phyloP scores from a whole-genome alignment of 192 early-diverging fungal genomes.

The Coemansia sp. region DNA sequence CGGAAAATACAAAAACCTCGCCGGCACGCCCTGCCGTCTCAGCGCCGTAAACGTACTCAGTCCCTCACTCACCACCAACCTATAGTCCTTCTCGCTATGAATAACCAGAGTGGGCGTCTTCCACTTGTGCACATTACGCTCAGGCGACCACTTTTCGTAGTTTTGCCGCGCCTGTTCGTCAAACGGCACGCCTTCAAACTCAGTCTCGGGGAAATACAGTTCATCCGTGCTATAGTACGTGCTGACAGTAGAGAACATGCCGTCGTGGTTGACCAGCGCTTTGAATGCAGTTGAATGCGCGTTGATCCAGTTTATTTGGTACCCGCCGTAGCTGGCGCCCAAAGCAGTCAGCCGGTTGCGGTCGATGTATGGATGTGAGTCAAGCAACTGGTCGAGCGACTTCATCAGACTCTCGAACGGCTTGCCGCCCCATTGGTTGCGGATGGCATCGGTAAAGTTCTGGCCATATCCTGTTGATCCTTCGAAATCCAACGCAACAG shows the following conservation, averaged over 20 bases:
- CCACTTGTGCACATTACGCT: slow-evolving; percentile 63
- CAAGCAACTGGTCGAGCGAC: slow-evolving; percentile 59
- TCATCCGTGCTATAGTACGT: slow-evolving; percentile 75
- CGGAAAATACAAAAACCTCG: slow-evolving; percentile 70
- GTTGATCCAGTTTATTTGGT: slow-evolving; percentile 85
- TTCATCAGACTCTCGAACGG: slow-evolving; percentile 73
- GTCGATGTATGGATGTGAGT: slow-evolving; percentile 57
- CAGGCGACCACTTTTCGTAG: slow-evolving; percentile 69
- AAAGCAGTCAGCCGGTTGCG: slow-evolving; percentile 56
- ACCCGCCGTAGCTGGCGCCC: slow-evolving; percentile 78
- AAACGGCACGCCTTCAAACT: slow-evolving; percentile 68
- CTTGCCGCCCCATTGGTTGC: slow-evolving; percentile 72
- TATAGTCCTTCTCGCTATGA: slow-evolving; percentile 69
- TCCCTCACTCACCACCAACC: slow-evolving; percentile 68
- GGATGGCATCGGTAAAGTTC: slow-evolving; percentile 71
- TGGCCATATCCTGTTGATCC: slow-evolving; percentile 85
- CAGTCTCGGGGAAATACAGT: slow-evolving; percentile 74
- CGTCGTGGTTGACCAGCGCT: slow-evolving; percentile 71
- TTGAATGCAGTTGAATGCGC: slow-evolving; percentile 68
- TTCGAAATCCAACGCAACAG: slow-evolving; percentile 70
- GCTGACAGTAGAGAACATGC: slow-evolving; percentile 62
- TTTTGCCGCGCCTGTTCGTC: slow-evolving; percentile 44
- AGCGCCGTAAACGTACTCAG: slow-evolving; percentile 70
- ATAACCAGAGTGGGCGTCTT: slow-evolving; percentile 76
- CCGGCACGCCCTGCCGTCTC: slow-evolving; percentile 66